phyloP scores from a whole-genome alignment of 2,329 filamentous ascomycete species.

The Xylaria arbuscula region DNA sequence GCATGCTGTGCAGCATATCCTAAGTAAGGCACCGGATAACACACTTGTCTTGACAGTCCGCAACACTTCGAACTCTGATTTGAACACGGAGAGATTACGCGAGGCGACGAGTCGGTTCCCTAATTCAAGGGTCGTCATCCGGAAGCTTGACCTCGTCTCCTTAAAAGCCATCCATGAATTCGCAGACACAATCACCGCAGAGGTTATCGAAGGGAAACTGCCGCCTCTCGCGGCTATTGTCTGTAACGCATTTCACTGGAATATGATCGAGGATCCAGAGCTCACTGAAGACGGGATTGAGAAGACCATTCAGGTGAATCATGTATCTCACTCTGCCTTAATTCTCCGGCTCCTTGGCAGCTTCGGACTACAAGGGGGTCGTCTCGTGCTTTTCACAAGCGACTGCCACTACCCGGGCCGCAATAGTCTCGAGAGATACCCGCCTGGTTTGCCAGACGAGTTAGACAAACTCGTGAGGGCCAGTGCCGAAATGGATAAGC shows the following conservation, averaged over 20 bases:
- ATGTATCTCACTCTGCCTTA: constrained; percentile 54
- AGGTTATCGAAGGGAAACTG: constrained; percentile 47
- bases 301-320: constrained; percentile 54
- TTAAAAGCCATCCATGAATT: constrained; percentile 53
- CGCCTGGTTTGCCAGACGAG: constrained; percentile 51
- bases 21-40: constrained; percentile 39
- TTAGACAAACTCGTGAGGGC: constrained; percentile 54
- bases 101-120: constrained; percentile 45
- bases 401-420: constrained; percentile 54
- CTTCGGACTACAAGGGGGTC: constrained; percentile 68
- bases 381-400: constrained; percentile 46
- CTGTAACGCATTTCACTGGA: constrained; percentile 56
- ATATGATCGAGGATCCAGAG: constrained; percentile 49
- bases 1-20: constrained; percentile 39
- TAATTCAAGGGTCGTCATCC: constrained; percentile 54
- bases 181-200: constrained; percentile 44
- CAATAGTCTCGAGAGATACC: constrained; percentile 53
- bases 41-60: constrained; percentile 51
- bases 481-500: constrained; percentile 48
- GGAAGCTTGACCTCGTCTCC: constrained; percentile 52
- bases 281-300: constrained; percentile 54
- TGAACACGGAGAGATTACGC: constrained; percentile 48
- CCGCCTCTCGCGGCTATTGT: constrained; percentile 53
- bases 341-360: constrained; percentile 62
- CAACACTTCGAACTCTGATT: constrained; percentile 46